Evolutionary conservation across 352 stramenopile species (phyloP), one percentile per base, ranked within the genome.

Genomic region (Peronospora belbahrii): DNA sequence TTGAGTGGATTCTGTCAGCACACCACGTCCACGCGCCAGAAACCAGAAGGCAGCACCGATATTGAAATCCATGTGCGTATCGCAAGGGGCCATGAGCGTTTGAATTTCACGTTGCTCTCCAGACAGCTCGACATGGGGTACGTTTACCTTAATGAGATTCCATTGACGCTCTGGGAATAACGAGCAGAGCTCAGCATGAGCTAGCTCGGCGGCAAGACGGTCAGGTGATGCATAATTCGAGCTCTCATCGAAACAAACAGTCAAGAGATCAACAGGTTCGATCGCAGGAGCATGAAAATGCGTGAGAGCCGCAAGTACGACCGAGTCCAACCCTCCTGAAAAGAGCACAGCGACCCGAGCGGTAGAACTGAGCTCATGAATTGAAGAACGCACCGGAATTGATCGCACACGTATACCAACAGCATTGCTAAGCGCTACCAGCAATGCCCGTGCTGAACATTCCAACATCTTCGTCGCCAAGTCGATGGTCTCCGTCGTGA

Each of bases 31-130:
- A 25, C 75, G 67, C 27, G 88, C 77, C 17, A 96, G 89, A 65
- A 97, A 97, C 85, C 86, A 98, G 52, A 99, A 91, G 18, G 95
- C 95, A 1, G 81, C 77, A 10, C 72, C 95, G 57, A 99, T 98
- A 63, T 98, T 98, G 32, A 99, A 96, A 70, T 98, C 94, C 95
- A 99, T 99, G 39, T 95, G 85, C 2, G 83, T 96, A 9, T 83
- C 73, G 30, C 90, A 83, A 17, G 95, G 87, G 44, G 61, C 36
- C 49, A 98, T 86, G 0, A 98, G 65, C 17, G 53, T 58, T 19
- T 74, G 50, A 2, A 98, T 71, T 32, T 79, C 64, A 15, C 44
- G 32, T 57, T 96, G 85, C 6, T 70, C 14, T 10, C 53, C 49
- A 14, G 73, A 42, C 9, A 98, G 84, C 30, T 91, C 69, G 7